phyloP scores from a whole-genome alignment of 2,329 filamentous ascomycete genomes.

The Monascus ruber region DNA sequence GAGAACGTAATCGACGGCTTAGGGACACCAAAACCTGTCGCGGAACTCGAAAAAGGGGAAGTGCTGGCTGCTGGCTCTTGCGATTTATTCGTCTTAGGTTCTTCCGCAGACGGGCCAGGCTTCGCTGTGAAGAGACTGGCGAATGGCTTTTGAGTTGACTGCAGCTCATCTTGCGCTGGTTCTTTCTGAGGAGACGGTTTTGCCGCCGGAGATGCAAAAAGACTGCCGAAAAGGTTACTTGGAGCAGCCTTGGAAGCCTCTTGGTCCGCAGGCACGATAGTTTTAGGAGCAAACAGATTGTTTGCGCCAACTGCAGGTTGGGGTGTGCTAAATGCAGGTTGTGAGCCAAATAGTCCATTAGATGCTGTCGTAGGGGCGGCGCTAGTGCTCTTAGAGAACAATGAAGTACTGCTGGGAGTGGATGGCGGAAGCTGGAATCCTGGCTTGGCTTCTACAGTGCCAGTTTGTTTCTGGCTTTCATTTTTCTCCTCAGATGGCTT shows the following conservation, averaged over 20 bases:
- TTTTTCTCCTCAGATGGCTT: constrained; percentile 6
- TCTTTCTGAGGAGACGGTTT: neutral
- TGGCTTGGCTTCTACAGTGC: constrained; percentile 4
- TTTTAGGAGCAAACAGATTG: constrained; percentile 14
- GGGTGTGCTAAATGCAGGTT: constrained; percentile 1
- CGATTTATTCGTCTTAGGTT: constrained; percentile 3
- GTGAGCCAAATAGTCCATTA: constrained; percentile 5
- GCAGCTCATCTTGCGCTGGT: constrained; percentile 5
- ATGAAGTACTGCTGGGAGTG: constrained; percentile 4
- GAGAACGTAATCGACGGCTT: constrained; percentile 1
- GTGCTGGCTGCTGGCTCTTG: constrained; percentile 5
- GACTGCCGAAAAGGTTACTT: constrained; percentile 11
- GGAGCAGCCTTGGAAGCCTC: constrained; percentile 3
- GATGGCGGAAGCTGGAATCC: constrained; percentile 7
- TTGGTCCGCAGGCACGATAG: constrained; percentile 5
- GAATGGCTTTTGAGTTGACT: constrained; percentile 5
- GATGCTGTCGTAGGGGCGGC: constrained; percentile 4
- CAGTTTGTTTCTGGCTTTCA: constrained; percentile 6
- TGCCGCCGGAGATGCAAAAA: constrained; percentile 5
- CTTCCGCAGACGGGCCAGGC: constrained; percentile 5
- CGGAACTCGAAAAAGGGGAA: constrained; percentile 7
- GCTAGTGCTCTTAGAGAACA: constrained; percentile 10
- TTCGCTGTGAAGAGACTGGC: constrained; percentile 9
- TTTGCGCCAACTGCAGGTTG: constrained; percentile 9
- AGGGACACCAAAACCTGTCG: neutral